Percentiles rank a stretch among this genome's conserved stretches.
phyloP scores from a whole-genome alignment of 345 rosid genomes.

The Passiflora organensis region DNA sequence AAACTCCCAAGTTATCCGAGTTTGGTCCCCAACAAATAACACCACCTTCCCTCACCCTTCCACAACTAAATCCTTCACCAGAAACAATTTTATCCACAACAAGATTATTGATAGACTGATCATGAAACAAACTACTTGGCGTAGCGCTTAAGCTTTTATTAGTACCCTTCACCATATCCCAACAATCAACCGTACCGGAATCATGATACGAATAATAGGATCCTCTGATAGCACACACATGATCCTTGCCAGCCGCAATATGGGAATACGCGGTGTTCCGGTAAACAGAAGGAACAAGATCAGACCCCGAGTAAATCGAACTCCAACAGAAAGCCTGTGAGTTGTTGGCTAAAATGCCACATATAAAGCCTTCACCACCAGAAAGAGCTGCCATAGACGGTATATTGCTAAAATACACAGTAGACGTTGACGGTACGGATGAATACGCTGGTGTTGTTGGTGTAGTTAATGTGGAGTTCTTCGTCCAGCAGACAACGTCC shows the following conservation, averaged over 20 bases:
- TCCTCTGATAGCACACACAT: constrained; percentile 87
- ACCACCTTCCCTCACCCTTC: constrained; percentile 65
- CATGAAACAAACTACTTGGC: constrained; percentile 32
- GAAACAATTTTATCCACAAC: constrained; percentile 55
- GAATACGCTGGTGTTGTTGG: constrained; percentile 23
- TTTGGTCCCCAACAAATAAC: constrained; percentile 82
- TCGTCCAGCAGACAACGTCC: constrained; percentile 73
- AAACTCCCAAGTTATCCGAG: constrained; percentile 38
- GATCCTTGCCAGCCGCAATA: constrained; percentile 77
- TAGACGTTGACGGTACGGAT: constrained; percentile 12
- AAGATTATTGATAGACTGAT: constrained; percentile 41
- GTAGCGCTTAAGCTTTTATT: constrained; percentile 34
- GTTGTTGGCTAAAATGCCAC: constrained; percentile 66
- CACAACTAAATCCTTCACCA: constrained; percentile 91
- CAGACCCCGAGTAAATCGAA: constrained; percentile 35
- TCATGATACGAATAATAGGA: constrained; percentile 64
- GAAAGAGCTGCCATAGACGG: constrained; percentile 63
- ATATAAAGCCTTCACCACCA: constrained; percentile 74
- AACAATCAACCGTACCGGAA: constrained; percentile 70
- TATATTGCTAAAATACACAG: constrained; percentile 28
- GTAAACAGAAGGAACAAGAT: constrained; percentile 63
- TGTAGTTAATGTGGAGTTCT: constrained; percentile 48
- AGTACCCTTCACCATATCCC: constrained; percentile 50
- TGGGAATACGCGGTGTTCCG: constrained; percentile 55
- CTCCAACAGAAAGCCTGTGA: constrained; percentile 73